Conservation (phyloP, 805 yeast genomes). For the Peterozyma xylosa region DNA sequence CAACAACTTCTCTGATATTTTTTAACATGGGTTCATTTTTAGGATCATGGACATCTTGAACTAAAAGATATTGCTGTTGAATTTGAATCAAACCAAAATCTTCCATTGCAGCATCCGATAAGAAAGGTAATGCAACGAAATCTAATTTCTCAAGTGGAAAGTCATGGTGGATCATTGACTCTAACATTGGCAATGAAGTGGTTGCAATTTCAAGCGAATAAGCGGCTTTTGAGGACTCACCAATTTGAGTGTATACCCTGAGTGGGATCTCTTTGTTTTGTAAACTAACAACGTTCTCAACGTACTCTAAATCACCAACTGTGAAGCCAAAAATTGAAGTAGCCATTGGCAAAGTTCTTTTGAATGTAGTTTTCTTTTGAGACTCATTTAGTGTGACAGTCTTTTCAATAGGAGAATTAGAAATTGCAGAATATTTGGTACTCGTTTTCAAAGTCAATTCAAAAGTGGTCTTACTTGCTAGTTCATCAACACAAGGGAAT, state of each 20-base stretch:
- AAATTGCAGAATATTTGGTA: slow-evolving; percentile 37
- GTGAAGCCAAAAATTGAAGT: slow-evolving; percentile 63
- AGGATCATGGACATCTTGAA: slow-evolving; percentile 1
- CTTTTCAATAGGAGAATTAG: slow-evolving; percentile 35
- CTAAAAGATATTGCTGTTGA: slow-evolving; percentile 8
- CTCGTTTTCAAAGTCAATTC: slow-evolving; percentile 40
- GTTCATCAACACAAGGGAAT: slow-evolving; percentile 68
- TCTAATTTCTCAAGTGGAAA: slow-evolving; percentile 64
- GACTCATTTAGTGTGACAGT: slow-evolving; percentile 19
- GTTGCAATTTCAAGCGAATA: slow-evolving; percentile 43
- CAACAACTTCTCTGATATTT: slow-evolving; percentile 46
- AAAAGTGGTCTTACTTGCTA: slow-evolving; percentile 43
- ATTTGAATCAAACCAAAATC: slow-evolving; percentile 56
- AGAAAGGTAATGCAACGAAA: slow-evolving; percentile 59
- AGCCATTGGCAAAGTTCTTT: slow-evolving; percentile 49
- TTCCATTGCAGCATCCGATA: slow-evolving; percentile 77
- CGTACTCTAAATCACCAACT: slow-evolving; percentile 57
- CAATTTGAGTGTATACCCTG: slow-evolving; percentile 47
- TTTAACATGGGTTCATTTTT: slow-evolving; percentile 18
- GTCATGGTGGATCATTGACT: slow-evolving; percentile 29
- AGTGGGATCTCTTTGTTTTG: slow-evolving; percentile 30
- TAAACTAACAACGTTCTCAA: slow-evolving; percentile 28
- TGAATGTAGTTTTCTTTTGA: slow-evolving; percentile 32
- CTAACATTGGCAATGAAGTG: slow-evolving; percentile 40
- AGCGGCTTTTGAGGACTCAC: slow-evolving; percentile 37